These are phyloP conservation scores for Lachnellula willkommii DNA, from an alignment of 2,329 filamentous ascomycete genomes.

Conservation along the genomic window DNA sequence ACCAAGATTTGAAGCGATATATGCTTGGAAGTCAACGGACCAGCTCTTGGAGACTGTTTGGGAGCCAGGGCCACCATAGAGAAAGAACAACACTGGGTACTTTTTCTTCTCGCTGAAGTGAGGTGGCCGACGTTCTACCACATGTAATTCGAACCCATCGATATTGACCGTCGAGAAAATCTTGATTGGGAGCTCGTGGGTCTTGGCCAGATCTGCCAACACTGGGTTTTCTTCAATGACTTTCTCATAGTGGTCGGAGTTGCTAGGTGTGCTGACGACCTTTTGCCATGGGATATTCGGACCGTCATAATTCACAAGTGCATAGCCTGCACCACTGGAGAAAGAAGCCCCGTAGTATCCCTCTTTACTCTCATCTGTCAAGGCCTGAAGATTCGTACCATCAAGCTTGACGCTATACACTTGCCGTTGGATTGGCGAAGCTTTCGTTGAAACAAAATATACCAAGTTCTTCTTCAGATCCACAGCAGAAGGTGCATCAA, in stretches of 20 bases:
- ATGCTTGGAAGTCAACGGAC: slow-evolving; percentile 81
- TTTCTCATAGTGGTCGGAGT: slow-evolving; percentile 57
- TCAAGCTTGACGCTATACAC: slow-evolving; percentile 85
- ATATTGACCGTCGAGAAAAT: slow-evolving; percentile 82
- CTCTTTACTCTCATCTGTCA: slow-evolving; percentile 68
- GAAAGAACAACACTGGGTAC: slow-evolving; percentile 90
- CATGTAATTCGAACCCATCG: slow-evolving; percentile 66
- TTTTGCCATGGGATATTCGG: slow-evolving; percentile 88
- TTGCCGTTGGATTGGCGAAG: slow-evolving; percentile 84
- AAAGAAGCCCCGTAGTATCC: slow-evolving; percentile 82
- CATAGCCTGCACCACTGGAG: slow-evolving; percentile 75
- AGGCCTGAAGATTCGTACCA: slow-evolving; percentile 63
- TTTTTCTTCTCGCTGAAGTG: slow-evolving; percentile 79
- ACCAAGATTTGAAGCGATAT: slow-evolving; percentile 75
- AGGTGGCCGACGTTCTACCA: slow-evolving; percentile 80
- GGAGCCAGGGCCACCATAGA: slow-evolving; percentile 93
- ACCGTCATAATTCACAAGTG: slow-evolving; percentile 76
- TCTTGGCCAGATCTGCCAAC: slow-evolving; percentile 63
- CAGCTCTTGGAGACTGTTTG: slow-evolving; percentile 81
- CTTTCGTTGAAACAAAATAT: slow-evolving; percentile 84
- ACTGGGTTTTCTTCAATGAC: slow-evolving; percentile 71
- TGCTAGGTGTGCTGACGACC: slow-evolving; percentile 76
- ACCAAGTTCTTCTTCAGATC: slow-evolving; percentile 82
- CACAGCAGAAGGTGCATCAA: slow-evolving; percentile 74
- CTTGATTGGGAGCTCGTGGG: slow-evolving; percentile 76